These are phyloP conservation scores for Oryza nivara DNA, from an alignment of 176 grass and related monocot genomes.

Conservation along the genomic window DNA sequence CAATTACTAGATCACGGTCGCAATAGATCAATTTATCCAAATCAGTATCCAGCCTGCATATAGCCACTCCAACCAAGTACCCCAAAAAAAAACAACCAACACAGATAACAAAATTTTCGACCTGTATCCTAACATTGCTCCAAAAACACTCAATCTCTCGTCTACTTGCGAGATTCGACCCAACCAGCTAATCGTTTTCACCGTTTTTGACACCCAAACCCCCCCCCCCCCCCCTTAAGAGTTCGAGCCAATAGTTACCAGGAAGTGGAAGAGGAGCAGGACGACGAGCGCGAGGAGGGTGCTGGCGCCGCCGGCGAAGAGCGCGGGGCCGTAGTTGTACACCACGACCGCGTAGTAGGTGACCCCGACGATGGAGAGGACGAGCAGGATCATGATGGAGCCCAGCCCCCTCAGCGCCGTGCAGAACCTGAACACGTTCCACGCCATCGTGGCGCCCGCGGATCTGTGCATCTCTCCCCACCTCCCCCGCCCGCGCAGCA, in stretches of 20 bases:
- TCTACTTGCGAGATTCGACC: not conserved
- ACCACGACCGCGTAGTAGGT: slow-evolving; percentile 93
- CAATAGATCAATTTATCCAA: not conserved
- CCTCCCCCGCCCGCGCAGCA: not conserved
- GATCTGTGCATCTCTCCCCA: slow-evolving; percentile 74
- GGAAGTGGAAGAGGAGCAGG: slow-evolving; percentile 77
- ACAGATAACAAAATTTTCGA: not conserved
- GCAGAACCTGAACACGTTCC: slow-evolving; percentile 98
- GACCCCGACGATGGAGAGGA: slow-evolving; percentile 81
- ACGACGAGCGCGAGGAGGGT: slow-evolving; percentile 59
- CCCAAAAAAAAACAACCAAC: not conserved
- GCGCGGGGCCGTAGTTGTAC: slow-evolving; percentile 78
- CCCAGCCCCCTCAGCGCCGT: slow-evolving; percentile 85
- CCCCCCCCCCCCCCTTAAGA: too few species aligned
- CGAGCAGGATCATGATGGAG: slow-evolving; percentile 93
- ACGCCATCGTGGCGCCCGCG: slow-evolving; percentile 79
- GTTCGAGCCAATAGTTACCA: slow-evolving; percentile 50
- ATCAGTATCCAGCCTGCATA: not conserved
- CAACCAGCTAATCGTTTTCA: not conserved
- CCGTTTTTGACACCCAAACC: not conserved
- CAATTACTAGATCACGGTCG: not conserved
- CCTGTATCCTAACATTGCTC: slow-evolving; percentile 2
- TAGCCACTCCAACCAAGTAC: not conserved
- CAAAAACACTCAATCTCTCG: not conserved
- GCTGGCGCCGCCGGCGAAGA: slow-evolving; percentile 44